Conservation (phyloP, 2,329 filamentous ascomycete species). For the Beauveria varroae region DNA sequence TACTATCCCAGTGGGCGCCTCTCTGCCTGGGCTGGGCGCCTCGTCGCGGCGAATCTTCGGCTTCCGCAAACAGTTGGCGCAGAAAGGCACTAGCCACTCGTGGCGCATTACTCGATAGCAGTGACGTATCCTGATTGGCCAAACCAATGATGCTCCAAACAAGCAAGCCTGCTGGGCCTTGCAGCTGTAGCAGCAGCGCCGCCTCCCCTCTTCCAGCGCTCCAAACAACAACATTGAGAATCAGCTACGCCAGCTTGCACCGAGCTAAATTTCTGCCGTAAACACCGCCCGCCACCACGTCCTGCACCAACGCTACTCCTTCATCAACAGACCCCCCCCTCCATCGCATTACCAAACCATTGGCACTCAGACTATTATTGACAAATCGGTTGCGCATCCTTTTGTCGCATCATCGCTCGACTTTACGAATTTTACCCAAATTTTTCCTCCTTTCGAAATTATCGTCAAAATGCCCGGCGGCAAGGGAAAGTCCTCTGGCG, state of each 20-base stretch:
- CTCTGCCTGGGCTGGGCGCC: not conserved
- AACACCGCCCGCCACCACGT: slow-evolving; percentile 12
- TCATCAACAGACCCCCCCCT: slow-evolving; percentile 8
- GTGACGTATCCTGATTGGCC: not conserved
- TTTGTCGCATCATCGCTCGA: not conserved
- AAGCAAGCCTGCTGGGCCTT: slow-evolving; percentile 5
- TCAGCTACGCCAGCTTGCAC: slow-evolving; percentile 4
- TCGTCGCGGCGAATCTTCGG: slow-evolving; percentile 3
- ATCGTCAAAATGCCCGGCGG: slow-evolving; percentile 61
- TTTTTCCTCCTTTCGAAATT: slow-evolving; percentile 6
- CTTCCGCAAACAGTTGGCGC: slow-evolving; percentile 6
- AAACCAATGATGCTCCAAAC: not conserved
- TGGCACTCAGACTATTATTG: not conserved
- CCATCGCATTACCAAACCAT: not conserved
- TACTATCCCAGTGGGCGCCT: not conserved
- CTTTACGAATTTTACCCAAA: not conserved
- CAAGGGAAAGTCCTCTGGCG: slow-evolving; percentile 88
- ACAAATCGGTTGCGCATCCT: not conserved
- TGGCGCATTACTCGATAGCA: slow-evolving; percentile 3
- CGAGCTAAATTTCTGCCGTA: slow-evolving; percentile 14
- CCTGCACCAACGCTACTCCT: slow-evolving; percentile 9
- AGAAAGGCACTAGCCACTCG: slow-evolving; percentile 9
- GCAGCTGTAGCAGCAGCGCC: not conserved
- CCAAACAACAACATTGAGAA: slow-evolving; percentile 12
- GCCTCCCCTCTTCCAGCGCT: not conserved